Conservation (phyloP, 495 filamentous ascomycete genomes). For the Cercophora sp. region DNA sequence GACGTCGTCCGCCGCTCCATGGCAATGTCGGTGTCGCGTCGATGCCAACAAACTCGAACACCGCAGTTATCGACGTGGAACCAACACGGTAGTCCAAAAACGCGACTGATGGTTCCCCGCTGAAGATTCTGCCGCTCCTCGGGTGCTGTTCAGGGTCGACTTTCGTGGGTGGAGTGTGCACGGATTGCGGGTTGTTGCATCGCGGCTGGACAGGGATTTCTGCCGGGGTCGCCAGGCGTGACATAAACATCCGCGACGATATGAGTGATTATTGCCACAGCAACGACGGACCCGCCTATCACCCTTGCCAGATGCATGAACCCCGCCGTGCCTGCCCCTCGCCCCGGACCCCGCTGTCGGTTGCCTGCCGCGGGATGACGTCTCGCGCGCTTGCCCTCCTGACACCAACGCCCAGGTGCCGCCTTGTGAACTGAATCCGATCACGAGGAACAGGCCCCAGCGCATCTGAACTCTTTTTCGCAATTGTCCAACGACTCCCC, state of each 20-base stretch:
- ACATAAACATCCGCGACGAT: constrained; percentile 7
- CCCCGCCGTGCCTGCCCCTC: background rate
- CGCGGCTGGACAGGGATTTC: constrained; percentile 8
- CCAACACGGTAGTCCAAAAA: too few relatives aligned
- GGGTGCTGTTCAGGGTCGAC: constrained; percentile 3
- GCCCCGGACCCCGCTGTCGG: background rate
- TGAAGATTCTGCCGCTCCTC: too few relatives aligned
- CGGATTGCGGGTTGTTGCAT: constrained; percentile 12
- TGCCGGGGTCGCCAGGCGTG: background rate
- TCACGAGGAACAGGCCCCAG: constrained; percentile 4
- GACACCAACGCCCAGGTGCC: too few relatives aligned
- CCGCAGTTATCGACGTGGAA: too few relatives aligned
- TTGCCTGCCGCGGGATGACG: constrained; percentile 19
- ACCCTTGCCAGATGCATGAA: background rate
- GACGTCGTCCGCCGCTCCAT: constrained; percentile 33
- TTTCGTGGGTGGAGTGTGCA: constrained; percentile 6
- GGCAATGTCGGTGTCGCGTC: constrained; percentile 21
- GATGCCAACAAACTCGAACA: background rate
- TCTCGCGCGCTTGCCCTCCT: constrained; percentile 2
- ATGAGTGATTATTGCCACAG: background rate
- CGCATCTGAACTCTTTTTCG: too few relatives aligned
- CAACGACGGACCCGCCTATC: constrained; percentile 6
- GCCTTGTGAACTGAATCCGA: too few relatives aligned
- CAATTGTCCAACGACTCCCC: too few relatives aligned
- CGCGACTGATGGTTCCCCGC: too few relatives aligned